Evolutionary conservation across 805 yeast genomes (phyloP).

Genomic region (Yarrowia osloensis): DNA sequence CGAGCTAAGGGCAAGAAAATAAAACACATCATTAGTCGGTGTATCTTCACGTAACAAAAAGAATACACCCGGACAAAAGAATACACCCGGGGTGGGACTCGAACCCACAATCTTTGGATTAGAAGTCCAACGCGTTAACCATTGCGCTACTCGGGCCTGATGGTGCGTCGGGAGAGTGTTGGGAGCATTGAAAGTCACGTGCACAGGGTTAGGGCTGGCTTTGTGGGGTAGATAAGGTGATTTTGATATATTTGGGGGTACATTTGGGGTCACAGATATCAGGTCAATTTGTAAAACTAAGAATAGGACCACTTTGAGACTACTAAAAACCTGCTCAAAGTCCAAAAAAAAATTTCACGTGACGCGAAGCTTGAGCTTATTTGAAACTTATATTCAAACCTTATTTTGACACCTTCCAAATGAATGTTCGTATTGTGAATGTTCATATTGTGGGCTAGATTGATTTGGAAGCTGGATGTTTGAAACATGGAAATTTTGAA

Average conservation of each 20-base stretch:
- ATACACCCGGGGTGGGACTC: constrained; percentile 30
- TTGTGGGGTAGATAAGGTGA: background rate
- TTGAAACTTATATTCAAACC: background rate
- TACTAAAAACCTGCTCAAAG: too few species aligned
- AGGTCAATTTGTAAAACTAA: too few species aligned
- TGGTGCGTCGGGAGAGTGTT: constrained; percentile 1
- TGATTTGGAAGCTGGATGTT: too few species aligned
- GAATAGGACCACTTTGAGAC: too few species aligned
- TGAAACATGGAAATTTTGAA: too few species aligned
- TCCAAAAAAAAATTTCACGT: background rate
- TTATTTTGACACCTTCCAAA: accelerated
- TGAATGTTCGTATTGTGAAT: too few species aligned
- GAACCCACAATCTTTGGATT: constrained; percentile 29
- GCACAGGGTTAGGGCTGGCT: background rate
- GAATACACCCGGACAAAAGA: too few species aligned
- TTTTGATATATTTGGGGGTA: background rate
- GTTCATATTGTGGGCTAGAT: background rate
- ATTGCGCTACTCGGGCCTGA: constrained; percentile 30
- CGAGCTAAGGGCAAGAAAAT: background rate
- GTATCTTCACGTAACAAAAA: too few species aligned
- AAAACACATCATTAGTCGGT: too few species aligned
- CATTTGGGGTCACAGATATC: too few species aligned
- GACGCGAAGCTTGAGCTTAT: background rate
- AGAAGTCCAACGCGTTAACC: constrained; percentile 31
- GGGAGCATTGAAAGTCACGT: background rate